Base-by-base conservation (phyloP, 768 basidiomycete species). In the Omphalotus guepiniiformis region DNA sequence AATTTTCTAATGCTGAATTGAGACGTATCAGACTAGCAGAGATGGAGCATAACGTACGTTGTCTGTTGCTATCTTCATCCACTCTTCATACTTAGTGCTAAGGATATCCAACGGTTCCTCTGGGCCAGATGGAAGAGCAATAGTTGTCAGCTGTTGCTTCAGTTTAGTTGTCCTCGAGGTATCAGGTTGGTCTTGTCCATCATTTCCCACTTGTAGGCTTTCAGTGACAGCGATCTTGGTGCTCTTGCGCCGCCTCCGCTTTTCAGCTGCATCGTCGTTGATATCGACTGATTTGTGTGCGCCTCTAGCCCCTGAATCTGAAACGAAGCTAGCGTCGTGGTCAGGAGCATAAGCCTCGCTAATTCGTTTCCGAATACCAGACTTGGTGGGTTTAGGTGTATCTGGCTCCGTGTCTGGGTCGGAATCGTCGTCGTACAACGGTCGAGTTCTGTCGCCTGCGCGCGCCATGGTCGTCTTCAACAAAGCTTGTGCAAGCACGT, bases 11-110 rank as follows among this genome's bases (percentile, higher is more conserved):
- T 16, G 27, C 49, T 39, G 51, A 39, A 32, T 45, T 64, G 36
- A 58, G 49, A 26, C 25, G 30, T 9, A 47, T 48, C 42, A 26
- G 27, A 29, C 45, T 6, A 28, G 40, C 22, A 12, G 25, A n/a
- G 5, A 35, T n/a, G 30, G 62, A 52, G 29, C 34, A 16, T 16
- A 45, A 23, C 82, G 56, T 62, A 97, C 96, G 66, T 98, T 98
- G 62, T 98, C 95, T 2, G 95, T 98, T 1, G 94, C 93, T 83
- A 98, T 84, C 74, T 98, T 98, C 95, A 99, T 98, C 96, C 96
- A 98, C 66, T 98, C 93, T 63, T 99, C 96, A 59, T 86, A 96
- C 57, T 93, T 96, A 30, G 83, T 86, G 66, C 76, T 90, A 80
- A 90, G 89, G n/a, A 93, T 78, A 54, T 94, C 89, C 54, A 85